Conservation (phyloP, 495 filamentous ascomycete species). For the Penicillium turbatum region DNA sequence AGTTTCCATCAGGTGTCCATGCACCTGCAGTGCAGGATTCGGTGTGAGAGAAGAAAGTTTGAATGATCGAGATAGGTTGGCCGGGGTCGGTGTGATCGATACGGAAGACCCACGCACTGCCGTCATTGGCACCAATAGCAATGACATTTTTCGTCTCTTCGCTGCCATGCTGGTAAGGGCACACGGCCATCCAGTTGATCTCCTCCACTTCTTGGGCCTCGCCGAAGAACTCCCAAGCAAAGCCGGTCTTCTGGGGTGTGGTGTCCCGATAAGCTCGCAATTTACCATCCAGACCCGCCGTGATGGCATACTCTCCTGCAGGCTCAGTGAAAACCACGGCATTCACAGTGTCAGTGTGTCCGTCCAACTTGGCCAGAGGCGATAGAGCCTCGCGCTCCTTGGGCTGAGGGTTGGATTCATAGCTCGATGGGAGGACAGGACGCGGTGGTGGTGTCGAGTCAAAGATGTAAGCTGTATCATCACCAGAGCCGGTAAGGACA, state of each 20-base stretch:
- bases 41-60: slow-evolving; percentile 88
- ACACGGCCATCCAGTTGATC: slow-evolving; percentile 84
- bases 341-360: slow-evolving; percentile 89
- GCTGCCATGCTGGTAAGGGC: slow-evolving; percentile 57
- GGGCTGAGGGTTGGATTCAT: slow-evolving; percentile 61
- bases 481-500: slow-evolving; percentile 84
- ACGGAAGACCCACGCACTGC: slow-evolving; percentile 90
- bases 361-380: slow-evolving; percentile 65
- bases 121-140: slow-evolving; percentile 88
- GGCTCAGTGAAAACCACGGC: slow-evolving; percentile 79
- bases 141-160: slow-evolving; percentile 70
- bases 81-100: slow-evolving; percentile 61
- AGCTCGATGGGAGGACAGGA: slow-evolving; percentile 68
- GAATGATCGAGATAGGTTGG: slow-evolving; percentile 70
- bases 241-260: slow-evolving; percentile 36
- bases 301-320: slow-evolving; percentile 75
- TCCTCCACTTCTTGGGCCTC: slow-evolving; percentile 85
- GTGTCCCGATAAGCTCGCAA: slow-evolving; percentile 53
- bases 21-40: slow-evolving; percentile 81
- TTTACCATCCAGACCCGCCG: slow-evolving; percentile 80
- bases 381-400: slow-evolving; percentile 55
- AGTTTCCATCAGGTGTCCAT: slow-evolving; percentile 83
- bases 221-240: slow-evolving; percentile 58
- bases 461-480: slow-evolving; percentile 78
- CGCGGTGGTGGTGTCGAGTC: slow-evolving; percentile 59